Evolutionary conservation across 768 basidiomycete genomes (phyloP), one percentile per base, ranked within the genome.

Genomic region (Boletus sensibilis): DNA sequence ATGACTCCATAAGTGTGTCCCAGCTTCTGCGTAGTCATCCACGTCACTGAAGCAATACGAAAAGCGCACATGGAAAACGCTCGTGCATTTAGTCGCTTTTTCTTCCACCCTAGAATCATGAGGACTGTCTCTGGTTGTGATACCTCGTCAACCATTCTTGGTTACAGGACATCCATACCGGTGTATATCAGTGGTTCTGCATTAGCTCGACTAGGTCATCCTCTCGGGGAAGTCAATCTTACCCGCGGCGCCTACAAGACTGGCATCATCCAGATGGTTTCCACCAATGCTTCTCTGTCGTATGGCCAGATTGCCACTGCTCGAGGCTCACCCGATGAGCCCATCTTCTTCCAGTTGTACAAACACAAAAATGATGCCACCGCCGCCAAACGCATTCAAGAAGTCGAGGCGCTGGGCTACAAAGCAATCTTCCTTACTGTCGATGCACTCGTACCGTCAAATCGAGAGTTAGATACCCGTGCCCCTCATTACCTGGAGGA

Each of bases 341-440:
- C 80, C 3, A 73, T 92, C 35, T 90, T 91, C 70, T 92, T 92
- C 73, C 90, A 92, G 67, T 75, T 97, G 14, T 96, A 98, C 75
- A 90, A 96, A 64, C 84, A 93, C 73, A 75, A 76, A 42, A 78
- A 90, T 64, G 81, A 91, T 55, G 65, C 72, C 14, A 76, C 79
- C 35, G 92, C 92, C 2, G 85, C 84, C 65, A 77, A 79, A 58
- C 82, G 90, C 29, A 80, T 97, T 16, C 78, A 79, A 44, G 84
- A 90, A 48, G 82, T 92, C 21, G 87, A 88, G 55, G 67, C 71
- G 31, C 72, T 90, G 4, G 92, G 92, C 0, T 95, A 89, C 72
- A 92, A 87, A 46, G 93, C 90, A 1, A 90, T 98, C 56, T 92
- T 92, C 69, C 77, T 98, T 52, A 97, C 94, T 2, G 94, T 96